Base-by-base conservation (phyloP, 192 early-diverging fungal species). In the Backusella macrospora region DNA sequence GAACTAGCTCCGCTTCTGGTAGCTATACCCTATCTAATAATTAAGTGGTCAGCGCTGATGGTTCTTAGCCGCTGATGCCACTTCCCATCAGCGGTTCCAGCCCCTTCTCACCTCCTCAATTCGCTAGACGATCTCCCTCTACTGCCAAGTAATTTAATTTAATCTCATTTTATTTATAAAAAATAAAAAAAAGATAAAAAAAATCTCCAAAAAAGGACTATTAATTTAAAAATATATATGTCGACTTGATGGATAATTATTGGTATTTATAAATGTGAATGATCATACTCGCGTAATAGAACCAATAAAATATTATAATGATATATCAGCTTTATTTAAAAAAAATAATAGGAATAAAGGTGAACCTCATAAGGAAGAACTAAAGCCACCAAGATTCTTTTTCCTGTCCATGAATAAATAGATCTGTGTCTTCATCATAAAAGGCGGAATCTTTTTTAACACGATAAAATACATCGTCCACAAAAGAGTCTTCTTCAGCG, bases 301-400 rank as follows among this genome's bases (percentile, higher is more conserved):
- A 34, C 29, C 1, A 34, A 34, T 34, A 34, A 34, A 34, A 34
- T 34, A 2, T 34, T 34, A 34, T 34, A 34, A 34, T 34, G 29
- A 43, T 43, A 43, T 43, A 4, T 4, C 10, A 10, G 10, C 4
- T 6, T 43, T n/a, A 48, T 14, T 48, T n/a, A 16, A 48, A 16
- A 12, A 47, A 21, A 21, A 8, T 9, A 52, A 21, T 21, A 52
- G 16, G n/a, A 52, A 52, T 9, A 52, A 52, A n/a, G 48, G 18
- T 21, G 7, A 9, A n/a, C n/a, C n/a, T n/a, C 29, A 34, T 2
- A 65, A 23, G n/a, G 26, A 37, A 34, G 5, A 38, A 16, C 59
- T 40, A 70, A 15, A 75, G 66, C 73, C 73, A 75, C 73, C 73
- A 75, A 29, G 73, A 75, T 18, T 69, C 73, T 40, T 75, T 75